Evolutionary conservation across 2,329 filamentous ascomycete species (phyloP).

Genomic region (Paecilomyces sp.): DNA sequence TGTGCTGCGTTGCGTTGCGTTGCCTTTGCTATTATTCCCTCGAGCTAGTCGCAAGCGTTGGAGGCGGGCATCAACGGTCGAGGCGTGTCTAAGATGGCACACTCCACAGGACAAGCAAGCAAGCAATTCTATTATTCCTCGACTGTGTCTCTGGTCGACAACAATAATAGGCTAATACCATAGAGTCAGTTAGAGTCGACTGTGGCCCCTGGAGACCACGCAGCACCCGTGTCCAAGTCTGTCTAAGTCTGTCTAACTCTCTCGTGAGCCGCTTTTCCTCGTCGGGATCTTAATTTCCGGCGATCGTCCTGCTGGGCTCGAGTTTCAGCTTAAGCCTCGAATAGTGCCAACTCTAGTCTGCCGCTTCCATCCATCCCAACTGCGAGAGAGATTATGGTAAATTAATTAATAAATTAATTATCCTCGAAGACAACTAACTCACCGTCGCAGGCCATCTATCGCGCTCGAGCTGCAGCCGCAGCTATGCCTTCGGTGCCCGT

Average conservation of each 20-base stretch:
- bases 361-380: not conserved
- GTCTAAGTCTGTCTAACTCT: not conserved
- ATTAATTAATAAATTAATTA: no score
- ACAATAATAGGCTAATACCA: no score
- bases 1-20: not conserved
- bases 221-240: not conserved
- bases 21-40: not conserved
- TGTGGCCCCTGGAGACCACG: not conserved
- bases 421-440: no score
- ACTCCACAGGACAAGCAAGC: not conserved
- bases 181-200: not conserved
- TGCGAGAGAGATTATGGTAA: not conserved
- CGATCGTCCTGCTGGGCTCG: not conserved
- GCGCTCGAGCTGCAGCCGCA: no score
- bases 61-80: not conserved
- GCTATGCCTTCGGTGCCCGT: no score
- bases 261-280: not conserved
- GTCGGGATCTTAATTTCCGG: not conserved
- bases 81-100: not conserved
- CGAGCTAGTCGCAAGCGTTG: not conserved
- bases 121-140: not conserved
- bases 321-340: not conserved
- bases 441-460: no score
- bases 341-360: not conserved
- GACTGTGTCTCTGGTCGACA: no score